Evolutionary conservation across 2,329 filamentous ascomycete species (phyloP).

Genomic region (Cryphonectria nitschkei): DNA sequence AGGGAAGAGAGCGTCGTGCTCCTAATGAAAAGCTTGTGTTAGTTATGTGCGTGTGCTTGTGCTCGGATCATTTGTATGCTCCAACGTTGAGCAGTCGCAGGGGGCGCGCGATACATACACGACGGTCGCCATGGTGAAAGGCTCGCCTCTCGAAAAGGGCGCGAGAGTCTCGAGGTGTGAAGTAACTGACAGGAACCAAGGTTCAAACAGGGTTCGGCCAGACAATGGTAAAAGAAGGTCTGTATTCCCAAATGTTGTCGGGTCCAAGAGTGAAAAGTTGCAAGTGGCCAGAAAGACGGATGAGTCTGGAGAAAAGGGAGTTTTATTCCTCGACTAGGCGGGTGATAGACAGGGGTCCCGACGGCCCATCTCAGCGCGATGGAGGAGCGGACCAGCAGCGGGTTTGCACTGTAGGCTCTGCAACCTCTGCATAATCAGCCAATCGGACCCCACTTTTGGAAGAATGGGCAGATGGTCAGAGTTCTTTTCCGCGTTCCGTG

Average conservation of each 20-base stretch:
- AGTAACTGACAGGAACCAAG: background rate
- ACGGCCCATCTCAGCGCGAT: background rate
- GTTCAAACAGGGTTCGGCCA: background rate
- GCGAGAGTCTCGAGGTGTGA: background rate
- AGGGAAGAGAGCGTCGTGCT: slow-evolving; percentile 38
- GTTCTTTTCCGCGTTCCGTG: slow-evolving; percentile 40
- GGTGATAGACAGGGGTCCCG: slow-evolving; percentile 8
- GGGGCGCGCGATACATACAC: slow-evolving; percentile 22
- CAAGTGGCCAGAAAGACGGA: background rate
- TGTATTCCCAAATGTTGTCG: background rate
- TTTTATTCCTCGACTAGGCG: background rate
- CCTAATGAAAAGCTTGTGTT: slow-evolving; percentile 25
- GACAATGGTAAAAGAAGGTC: background rate
- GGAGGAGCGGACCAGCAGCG: slow-evolving; percentile 6
- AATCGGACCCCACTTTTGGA: slow-evolving; percentile 30
- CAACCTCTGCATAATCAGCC: slow-evolving; percentile 18
- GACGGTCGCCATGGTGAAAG: slow-evolving; percentile 26
- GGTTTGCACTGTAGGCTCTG: background rate
- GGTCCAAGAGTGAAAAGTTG: background rate
- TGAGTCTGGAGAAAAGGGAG: background rate
- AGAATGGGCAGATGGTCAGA: slow-evolving; percentile 43
- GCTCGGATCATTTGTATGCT: slow-evolving; percentile 1
- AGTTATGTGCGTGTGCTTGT: background rate
- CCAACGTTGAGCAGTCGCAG: background rate
- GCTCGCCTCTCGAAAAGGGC: slow-evolving; percentile 13